phyloP scores from a whole-genome alignment of 2,329 filamentous ascomycete species.

The Trichophyton simii region DNA sequence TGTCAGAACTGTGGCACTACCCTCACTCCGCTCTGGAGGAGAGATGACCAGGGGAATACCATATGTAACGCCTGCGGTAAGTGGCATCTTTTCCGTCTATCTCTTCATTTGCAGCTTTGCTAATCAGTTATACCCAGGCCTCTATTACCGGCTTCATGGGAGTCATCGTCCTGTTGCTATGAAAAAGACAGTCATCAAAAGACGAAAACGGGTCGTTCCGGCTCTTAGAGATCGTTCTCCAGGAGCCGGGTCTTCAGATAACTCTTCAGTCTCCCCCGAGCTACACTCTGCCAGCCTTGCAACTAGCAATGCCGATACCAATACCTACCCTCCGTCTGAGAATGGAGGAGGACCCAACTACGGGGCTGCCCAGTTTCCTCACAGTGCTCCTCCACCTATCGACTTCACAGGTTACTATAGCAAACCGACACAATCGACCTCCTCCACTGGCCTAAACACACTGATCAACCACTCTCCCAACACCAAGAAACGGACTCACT shows the following conservation, averaged over 20 bases:
- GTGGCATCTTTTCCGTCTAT: conserved; percentile 23
- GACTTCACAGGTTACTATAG: conserved; percentile 39
- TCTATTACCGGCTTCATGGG: conserved; percentile 94
- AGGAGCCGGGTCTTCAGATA: conserved; percentile 30
- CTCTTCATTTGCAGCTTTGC: conserved; percentile 6
- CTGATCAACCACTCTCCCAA: conserved; percentile 17
- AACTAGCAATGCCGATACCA: conserved; percentile 19
- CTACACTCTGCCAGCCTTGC: conserved; percentile 24
- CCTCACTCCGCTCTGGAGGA: conserved; percentile 87
- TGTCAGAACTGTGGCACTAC: conserved; percentile 97
- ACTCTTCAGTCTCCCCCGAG: conserved; percentile 33
- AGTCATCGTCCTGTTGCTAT: conserved; percentile 90
- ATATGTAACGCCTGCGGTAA: conserved; percentile 97
- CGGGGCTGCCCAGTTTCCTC: conserved; percentile 9
- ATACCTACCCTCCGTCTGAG: conserved; percentile 22
- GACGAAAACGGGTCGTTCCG: conserved; percentile 85
- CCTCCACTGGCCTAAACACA: conserved; percentile 11
- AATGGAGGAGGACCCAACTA: conserved; percentile 12
- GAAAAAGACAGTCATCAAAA: conserved; percentile 97
- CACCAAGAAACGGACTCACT: conserved; percentile 27
- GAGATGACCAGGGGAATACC: conserved; percentile 86
- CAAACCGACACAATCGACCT: conserved; percentile 18
- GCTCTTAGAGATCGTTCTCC: conserved; percentile 44
- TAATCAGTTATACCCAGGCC: conserved; percentile 40
- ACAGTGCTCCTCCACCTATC: conserved; percentile 33